These are phyloP conservation scores for Hordeum pubiflorum DNA, from an alignment of 202 grass and related monocot genomes.

Conservation along the genomic window DNA sequence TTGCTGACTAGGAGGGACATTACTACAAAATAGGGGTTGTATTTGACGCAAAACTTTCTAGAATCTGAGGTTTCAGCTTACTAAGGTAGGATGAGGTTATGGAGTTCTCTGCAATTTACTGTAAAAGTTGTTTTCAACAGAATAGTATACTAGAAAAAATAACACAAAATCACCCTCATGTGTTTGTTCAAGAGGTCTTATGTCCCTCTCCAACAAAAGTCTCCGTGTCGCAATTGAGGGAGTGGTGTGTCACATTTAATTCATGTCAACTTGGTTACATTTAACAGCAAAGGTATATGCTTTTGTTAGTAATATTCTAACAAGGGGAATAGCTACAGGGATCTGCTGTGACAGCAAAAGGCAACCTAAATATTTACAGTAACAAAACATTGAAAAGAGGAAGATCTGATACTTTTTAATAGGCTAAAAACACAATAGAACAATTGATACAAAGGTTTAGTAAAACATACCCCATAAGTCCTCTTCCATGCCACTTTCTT, in stretches of 20 bases:
- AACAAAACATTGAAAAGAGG: neutral
- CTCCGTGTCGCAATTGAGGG: neutral
- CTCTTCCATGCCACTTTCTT: constrained; percentile 77
- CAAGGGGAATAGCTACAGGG: neutral
- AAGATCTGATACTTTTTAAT: neutral
- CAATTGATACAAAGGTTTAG: neutral
- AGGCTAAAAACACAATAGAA: neutral
- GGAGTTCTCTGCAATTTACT: neutral
- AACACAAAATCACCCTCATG: neutral
- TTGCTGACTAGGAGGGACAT: neutral
- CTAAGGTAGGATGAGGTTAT: neutral
- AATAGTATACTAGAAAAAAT: neutral
- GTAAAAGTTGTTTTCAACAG: neutral
- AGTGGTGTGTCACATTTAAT: neutral
- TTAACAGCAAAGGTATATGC: neutral
- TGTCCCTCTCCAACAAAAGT: neutral
- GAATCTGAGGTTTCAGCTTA: neutral
- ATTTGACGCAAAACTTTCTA: neutral
- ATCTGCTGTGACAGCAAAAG: neutral
- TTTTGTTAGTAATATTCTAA: neutral
- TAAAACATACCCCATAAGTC: constrained; percentile 74
- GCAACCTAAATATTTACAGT: neutral
- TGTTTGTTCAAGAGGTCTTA: neutral
- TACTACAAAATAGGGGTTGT: neutral
- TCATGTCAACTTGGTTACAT: neutral